These are phyloP conservation scores for Sechiopsis laciniata DNA, from an alignment of 306 rosid species.

Conservation along the genomic window DNA sequence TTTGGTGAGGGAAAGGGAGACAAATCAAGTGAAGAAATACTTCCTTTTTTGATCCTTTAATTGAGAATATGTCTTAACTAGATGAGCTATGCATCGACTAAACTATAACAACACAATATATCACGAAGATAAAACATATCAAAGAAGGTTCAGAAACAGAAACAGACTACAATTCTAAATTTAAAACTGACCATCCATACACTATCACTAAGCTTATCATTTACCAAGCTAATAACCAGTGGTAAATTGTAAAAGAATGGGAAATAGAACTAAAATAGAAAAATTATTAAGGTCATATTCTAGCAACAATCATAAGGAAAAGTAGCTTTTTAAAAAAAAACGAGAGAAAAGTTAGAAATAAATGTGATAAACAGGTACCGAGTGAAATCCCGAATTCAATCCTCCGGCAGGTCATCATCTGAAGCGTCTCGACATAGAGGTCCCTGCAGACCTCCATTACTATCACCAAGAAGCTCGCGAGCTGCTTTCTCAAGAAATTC, in stretches of 20 bases:
- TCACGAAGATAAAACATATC: background rate
- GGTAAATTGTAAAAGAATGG: background rate
- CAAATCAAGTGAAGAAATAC: too few species aligned
- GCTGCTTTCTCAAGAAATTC: slow-evolving; percentile 92
- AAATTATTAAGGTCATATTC: background rate
- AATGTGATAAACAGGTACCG: slow-evolving; percentile 9
- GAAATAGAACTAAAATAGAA: background rate
- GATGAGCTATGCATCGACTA: too few species aligned
- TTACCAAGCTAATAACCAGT: background rate
- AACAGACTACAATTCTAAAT: background rate
- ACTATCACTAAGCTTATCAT: background rate
- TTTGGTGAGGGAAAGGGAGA: too few species aligned
- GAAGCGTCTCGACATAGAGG: slow-evolving; percentile 50
- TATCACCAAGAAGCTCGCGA: slow-evolving; percentile 66
- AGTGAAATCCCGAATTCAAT: slow-evolving; percentile 31
- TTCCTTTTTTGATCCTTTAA: too few species aligned
- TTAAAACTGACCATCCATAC: background rate
- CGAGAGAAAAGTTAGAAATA: background rate
- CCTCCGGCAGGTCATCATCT: slow-evolving; percentile 30
- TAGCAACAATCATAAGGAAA: background rate
- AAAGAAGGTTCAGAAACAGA: background rate
- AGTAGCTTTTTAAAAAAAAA: background rate
- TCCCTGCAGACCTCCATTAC: slow-evolving; percentile 49
- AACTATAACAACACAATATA: too few species aligned
- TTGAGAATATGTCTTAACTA: too few species aligned